Base-by-base conservation (phyloP, 441 rosid species). In the Jatropha multifida region DNA sequence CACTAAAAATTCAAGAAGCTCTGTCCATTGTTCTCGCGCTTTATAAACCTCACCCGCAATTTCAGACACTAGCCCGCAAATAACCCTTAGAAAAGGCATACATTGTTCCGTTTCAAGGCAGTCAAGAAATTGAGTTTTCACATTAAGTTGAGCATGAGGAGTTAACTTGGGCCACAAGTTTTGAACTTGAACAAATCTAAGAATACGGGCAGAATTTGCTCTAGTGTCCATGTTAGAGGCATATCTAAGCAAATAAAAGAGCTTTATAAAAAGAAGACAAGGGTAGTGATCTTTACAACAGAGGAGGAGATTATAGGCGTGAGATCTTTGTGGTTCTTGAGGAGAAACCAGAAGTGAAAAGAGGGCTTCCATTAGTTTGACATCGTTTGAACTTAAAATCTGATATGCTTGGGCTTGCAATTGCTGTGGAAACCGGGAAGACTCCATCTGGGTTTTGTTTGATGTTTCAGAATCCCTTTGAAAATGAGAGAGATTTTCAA, bases 161-260 rank as follows among this genome's bases (percentile, higher is more conserved):
- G 69, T 8, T 73, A 62, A 62, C 69, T 73, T 73, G 4, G 75
- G 59, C 75, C 75, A 72, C 75, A 72, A 72, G 75, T 72, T 60
- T 44, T 72, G 68, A 18, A 61, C 68, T 72, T 62, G 52, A 0
- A 46, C 10, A 48, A 72, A 18, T 2, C 59, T 26, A 4, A 72
- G 68, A 14, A 61, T 23, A 46, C 8, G 46, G 41, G 75, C 75
- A 40, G 68, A 46, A 32, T 62, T 72, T n/a, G 41, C 44, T 8
- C 68, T 44, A 5, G 59, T 72, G 4, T 60, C 32, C 4, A 49
- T 48, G 27, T 72, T 63, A 46, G 68, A 26, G 48, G 75, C 52
- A 62, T 26, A 27, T 62, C 68, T 46, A 32, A 72, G 27, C 2
- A 72, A 9, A 27, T 61, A 72, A 14, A 61, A 27, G 11, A 72